Conservation (phyloP, 805 yeast genomes). For the Pichia cabralensis region DNA sequence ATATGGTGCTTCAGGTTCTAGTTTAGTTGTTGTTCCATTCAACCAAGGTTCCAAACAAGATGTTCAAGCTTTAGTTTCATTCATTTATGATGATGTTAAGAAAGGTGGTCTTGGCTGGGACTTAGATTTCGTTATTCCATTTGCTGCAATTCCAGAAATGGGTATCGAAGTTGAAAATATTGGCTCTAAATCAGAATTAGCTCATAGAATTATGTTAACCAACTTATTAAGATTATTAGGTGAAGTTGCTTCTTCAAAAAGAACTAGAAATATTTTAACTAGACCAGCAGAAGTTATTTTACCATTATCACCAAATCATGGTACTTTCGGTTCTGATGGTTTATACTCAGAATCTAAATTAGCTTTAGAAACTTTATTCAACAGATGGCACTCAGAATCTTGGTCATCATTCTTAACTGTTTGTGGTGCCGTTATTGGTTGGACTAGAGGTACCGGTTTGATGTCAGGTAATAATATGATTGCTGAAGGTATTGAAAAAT, state of each 20-base stretch:
- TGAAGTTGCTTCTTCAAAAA: slow-evolving; percentile 75
- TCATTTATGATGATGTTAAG: slow-evolving; percentile 74
- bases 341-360: slow-evolving; percentile 95
- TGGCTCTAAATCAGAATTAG: slow-evolving; percentile 93
- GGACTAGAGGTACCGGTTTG: slow-evolving; percentile 99
- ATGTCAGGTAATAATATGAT: slow-evolving; percentile 96
- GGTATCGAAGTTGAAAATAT: slow-evolving; percentile 91
- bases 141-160: slow-evolving; percentile 98
- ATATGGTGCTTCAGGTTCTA: slow-evolving; percentile 86
- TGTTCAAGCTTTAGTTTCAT: slow-evolving; percentile 74
- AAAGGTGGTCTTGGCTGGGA: slow-evolving; percentile 97
- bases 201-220: slow-evolving; percentile 97
- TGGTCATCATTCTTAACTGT: slow-evolving; percentile 92
- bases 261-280: slow-evolving; percentile 67
- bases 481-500: slow-evolving; percentile 93
- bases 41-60: slow-evolving; percentile 97
- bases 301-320: slow-evolving; percentile 98
- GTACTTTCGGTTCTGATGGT: slow-evolving; percentile 98
- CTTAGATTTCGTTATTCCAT: slow-evolving; percentile 90
- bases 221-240: slow-evolving; percentile 90
- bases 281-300: slow-evolving; percentile 97
- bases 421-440: slow-evolving; percentile 98
- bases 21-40: slow-evolving; percentile 94
- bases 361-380: slow-evolving; percentile 89
- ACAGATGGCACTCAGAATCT: slow-evolving; percentile 97